Evolutionary conservation across 257 asterid species (phyloP), one percentile per base, ranked within the genome.

Genomic region (Plantago elongata): DNA sequence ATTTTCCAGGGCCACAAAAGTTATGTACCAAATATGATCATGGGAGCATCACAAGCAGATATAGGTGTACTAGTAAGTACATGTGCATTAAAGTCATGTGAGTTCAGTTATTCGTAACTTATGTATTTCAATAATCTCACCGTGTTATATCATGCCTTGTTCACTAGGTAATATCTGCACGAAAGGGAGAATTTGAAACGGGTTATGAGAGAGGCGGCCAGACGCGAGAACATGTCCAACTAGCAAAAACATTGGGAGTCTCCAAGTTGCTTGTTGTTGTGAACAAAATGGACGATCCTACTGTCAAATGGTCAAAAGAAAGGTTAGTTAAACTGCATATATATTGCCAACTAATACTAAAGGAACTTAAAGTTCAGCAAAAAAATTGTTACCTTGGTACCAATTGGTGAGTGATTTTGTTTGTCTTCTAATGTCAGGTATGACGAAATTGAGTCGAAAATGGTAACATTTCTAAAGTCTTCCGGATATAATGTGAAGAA

Each of bases 141-240:
- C 45, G 49, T 22, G 9, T 45, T 12, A 51, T 44, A 40, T 22
- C 42, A 54, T 45, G 58, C 44, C 42, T 9, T 61, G 51, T 47
- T 44, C 69, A 10, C 59, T 29, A 92, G 97, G 99, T 89, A 22
- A 92, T 92, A 60, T 92, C 99, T 64, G 96, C 99, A 61, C 81
- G 97, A 52, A 89, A 85, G 66, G 97, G 97, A 67, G 97, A 93
- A 73, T 85, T 93, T 63, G 99, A 93, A 78, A 87, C 99, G 76
- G 97, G 99, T 65, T 93, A 83, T 69, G 97, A 93, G 81, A 89
- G 88, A 83, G 97, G 99, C 76, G 99, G 97, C 38, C 99, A 93
- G 79, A 93, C 99, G 51, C 93, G 99, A 42, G 99, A 93, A 68
- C 97, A 89, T 66, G 99, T 93, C 61, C 99, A 86, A 64, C 95